Evolutionary conservation across 148 eudicot species (phyloP).

Genomic region (Polygonum maritimum): DNA sequence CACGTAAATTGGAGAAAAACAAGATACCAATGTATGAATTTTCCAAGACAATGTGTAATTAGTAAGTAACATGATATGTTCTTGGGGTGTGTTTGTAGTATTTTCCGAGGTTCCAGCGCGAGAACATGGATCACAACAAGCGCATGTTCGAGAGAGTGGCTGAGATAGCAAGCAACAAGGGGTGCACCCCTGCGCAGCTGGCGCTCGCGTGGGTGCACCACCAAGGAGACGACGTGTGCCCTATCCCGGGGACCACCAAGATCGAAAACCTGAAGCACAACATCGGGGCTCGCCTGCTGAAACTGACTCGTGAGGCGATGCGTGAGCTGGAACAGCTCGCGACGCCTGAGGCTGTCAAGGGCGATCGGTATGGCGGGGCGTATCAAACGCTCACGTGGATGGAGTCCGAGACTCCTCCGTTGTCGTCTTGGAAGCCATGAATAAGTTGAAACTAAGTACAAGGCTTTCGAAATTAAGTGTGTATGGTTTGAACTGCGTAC

Average conservation of each 20-base stretch:
- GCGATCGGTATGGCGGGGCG: constrained; percentile 19
- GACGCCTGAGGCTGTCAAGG: constrained; percentile 21
- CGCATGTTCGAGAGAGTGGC: constrained; percentile 26
- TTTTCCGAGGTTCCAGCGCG: constrained; percentile 32
- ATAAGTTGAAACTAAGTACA: too few relatives aligned
- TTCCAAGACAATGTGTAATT: not conserved
- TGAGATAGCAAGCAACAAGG: constrained; percentile 27
- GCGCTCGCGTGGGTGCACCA: constrained; percentile 49
- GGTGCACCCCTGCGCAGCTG: constrained; percentile 38
- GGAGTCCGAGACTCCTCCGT: constrained; percentile 31
- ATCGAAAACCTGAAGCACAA: constrained; percentile 32
- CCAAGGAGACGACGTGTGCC: constrained; percentile 34
- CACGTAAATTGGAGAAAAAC: too few relatives aligned
- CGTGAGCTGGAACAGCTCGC: constrained; percentile 32
- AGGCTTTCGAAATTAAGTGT: too few relatives aligned
- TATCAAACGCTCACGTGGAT: constrained; percentile 12
- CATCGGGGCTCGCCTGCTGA: constrained; percentile 28
- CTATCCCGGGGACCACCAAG: constrained; percentile 48
- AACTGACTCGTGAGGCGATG: constrained; percentile 32
- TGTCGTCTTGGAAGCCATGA: constrained; percentile 27
- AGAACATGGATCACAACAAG: constrained; percentile 35
- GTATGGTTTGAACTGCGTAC: too few relatives aligned
- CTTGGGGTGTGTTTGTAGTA: constrained; percentile 12
- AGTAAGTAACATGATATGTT: not conserved
- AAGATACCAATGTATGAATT: not conserved